A percentile compares a stretch with the other conserved stretches of the same genome.
Evolutionary conservation across 2,329 filamentous ascomycete species (phyloP).

Genomic region (Leptographium wingfieldii): DNA sequence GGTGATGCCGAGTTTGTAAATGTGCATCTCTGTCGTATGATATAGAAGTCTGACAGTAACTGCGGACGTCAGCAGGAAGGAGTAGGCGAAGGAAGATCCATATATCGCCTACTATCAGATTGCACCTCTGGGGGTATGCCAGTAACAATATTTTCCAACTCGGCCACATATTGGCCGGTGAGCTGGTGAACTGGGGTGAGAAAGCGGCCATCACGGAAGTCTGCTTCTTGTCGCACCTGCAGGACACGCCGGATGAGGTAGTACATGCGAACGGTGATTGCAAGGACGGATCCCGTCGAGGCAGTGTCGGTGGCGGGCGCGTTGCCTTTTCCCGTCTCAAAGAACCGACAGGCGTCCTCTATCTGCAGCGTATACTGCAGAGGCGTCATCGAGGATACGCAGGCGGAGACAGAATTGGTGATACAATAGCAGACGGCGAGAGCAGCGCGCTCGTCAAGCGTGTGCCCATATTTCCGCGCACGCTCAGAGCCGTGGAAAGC

Average conservation of each 20-base stretch:
- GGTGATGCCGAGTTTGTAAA: conserved; percentile 12
- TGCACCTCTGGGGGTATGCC: conserved; percentile 3
- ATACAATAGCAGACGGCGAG: conserved; percentile 30
- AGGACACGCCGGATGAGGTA: conserved; percentile 10
- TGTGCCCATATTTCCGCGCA: conserved; percentile 8
- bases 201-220: conserved; percentile 7
- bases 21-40: conserved; percentile 10
- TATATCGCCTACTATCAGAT: conserved; percentile 2
- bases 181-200: conserved; percentile 3
- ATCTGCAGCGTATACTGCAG: conserved; percentile 27
- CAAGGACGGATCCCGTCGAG: conserved; percentile 7
- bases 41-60: conserved; percentile 11
- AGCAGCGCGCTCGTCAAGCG: conserved; percentile 28
- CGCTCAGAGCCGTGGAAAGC: conserved; percentile 6
- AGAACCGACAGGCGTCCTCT: conserved; percentile 10
- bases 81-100: not conserved
- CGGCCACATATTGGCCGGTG: conserved; percentile 6
- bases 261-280: conserved; percentile 11
- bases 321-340: conserved; percentile 5
- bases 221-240: conserved; percentile 9
- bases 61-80: not conserved
- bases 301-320: not conserved
- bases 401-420: conserved; percentile 17
- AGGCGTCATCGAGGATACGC: conserved; percentile 21
- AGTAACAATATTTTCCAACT: conserved; percentile 8